Base-by-base conservation (phyloP, 495 filamentous ascomycete genomes). In the Aspergillus avenaceus region DNA sequence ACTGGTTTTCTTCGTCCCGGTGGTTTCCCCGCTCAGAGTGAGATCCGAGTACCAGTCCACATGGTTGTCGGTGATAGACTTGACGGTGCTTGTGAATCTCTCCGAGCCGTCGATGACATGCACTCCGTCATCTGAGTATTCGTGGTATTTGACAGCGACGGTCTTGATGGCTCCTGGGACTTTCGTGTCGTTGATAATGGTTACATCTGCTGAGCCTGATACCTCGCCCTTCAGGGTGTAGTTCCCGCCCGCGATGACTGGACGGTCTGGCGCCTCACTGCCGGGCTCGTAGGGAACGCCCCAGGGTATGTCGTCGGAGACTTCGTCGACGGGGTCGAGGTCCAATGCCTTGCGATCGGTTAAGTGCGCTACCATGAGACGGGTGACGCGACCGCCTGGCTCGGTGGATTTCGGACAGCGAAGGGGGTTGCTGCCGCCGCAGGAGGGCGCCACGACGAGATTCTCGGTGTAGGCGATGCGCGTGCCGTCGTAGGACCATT, bases 11-110 rank as follows among this genome's bases (percentile, higher is more conserved):
- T 63, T 63, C n/a, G 47, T 57, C 13, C 37, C 47, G 5, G 31
- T 48, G 12, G 28, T 21, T 3, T 38, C 34, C 1, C 60, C 60
- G 5, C 48, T 48, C 4, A 42, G 47, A 4, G 42, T 37, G 1
- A 59, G 53, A 49, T 63, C 47, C 2, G 60, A 63, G 5, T 21
- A 48, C 60, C 56, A 63, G n/a, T 59, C 51, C 4, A 63, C 12
- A 13, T 50, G 47, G 37, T 47, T 52, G 14, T 41, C 21, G 23
- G 50, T 45, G 2, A 42, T 8, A 16, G 36, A 26, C 4, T 25
- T 4, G 5, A 24, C 7, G 0, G 49, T 60, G 1, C 4, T 12
- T 5, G 47, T 53, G 7, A 59, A 56, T 2, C 29, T 47, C 51
- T 63, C 60, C 3, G 28, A 22, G 0, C 60, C 60, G 9, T 38